Percentiles rank a stretch among this genome's conserved stretches.
Conservation (phyloP, 371 early-diverging fungal genomes). For the Rhizopus microsporus region DNA sequence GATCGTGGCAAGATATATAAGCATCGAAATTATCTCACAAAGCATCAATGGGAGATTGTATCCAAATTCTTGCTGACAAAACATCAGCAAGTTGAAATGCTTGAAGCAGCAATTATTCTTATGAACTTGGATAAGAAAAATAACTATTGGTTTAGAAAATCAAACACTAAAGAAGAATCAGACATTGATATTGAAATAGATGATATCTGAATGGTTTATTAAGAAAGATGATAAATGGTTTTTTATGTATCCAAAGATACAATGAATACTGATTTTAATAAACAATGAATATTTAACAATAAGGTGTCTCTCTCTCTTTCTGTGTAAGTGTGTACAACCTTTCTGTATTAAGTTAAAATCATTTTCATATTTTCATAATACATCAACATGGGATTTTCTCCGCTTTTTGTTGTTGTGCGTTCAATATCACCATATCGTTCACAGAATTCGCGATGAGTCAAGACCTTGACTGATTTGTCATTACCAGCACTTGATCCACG, state of each 20-base stretch:
- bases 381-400: slow-evolving; percentile 93
- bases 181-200: slow-evolving; percentile 4
- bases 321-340: slow-evolving; percentile 1
- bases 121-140: slow-evolving; percentile 32
- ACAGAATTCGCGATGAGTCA: slow-evolving; percentile 83
- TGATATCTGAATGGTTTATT: background rate
- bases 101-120: slow-evolving; percentile 72
- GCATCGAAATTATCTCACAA: slow-evolving; percentile 62
- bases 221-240: background rate
- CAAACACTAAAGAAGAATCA: background rate
- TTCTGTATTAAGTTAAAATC: slow-evolving; percentile 43
- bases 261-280: background rate
- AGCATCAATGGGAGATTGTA: slow-evolving; percentile 67
- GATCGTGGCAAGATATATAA: slow-evolving; percentile 72
- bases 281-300: background rate
- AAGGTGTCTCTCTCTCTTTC: too few relatives aligned
- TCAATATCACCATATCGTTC: slow-evolving; percentile 76
- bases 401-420: slow-evolving; percentile 75
- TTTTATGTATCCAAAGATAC: too few relatives aligned
- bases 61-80: slow-evolving; percentile 64
- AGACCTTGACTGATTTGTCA: slow-evolving; percentile 55
- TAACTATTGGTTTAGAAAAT: background rate
- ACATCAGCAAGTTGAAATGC: slow-evolving; percentile 74
- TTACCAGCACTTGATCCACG: slow-evolving; percentile 46
- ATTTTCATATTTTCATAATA: slow-evolving; percentile 94